These are phyloP conservation scores for Globisporangium nodosum DNA, from an alignment of 352 stramenopile species.

Conservation along the genomic window DNA sequence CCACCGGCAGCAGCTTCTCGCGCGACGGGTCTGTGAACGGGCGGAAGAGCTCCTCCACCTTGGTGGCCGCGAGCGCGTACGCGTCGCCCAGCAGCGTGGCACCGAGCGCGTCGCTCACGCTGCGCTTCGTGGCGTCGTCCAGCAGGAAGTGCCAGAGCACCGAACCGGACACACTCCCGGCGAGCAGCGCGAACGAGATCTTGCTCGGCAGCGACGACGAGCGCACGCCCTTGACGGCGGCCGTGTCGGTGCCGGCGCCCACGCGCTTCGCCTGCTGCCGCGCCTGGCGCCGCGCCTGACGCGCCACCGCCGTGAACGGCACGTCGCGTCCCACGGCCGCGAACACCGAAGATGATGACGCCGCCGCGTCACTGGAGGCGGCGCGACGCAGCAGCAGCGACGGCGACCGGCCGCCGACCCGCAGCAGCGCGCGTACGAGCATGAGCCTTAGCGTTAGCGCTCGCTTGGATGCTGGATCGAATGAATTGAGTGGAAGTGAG, in stretches of 20 bases:
- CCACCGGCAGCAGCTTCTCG: constrained; percentile 71
- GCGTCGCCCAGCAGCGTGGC: constrained; percentile 63
- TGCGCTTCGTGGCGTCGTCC: constrained; percentile 44
- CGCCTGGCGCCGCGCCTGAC: constrained; percentile 53
- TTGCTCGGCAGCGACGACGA: constrained; percentile 70
- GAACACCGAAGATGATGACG: constrained; percentile 2
- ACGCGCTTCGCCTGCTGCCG: constrained; percentile 35
- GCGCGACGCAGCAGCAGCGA: too few relatives aligned
- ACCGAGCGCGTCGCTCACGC: constrained; percentile 35
- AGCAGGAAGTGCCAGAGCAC: constrained; percentile 74
- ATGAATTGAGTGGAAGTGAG: too few relatives aligned
- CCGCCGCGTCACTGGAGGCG: too few relatives aligned
- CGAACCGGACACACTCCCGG: constrained; percentile 53
- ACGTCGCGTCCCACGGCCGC: constrained; percentile 45
- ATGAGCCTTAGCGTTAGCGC: too few relatives aligned
- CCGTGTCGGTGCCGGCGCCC: constrained; percentile 16
- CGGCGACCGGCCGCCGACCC: too few relatives aligned
- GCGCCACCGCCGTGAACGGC: constrained; percentile 48
- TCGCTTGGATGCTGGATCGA: too few relatives aligned
- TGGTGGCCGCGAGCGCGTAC: constrained; percentile 46
- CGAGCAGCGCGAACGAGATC: constrained; percentile 62
- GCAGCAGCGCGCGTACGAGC: too few relatives aligned
- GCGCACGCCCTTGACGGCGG: constrained; percentile 38
- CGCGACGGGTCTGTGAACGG: constrained; percentile 80
- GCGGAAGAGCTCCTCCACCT: constrained; percentile 65